Conservation (phyloP, 179 eudicot species). For the Gypsophila paniculata region DNA sequence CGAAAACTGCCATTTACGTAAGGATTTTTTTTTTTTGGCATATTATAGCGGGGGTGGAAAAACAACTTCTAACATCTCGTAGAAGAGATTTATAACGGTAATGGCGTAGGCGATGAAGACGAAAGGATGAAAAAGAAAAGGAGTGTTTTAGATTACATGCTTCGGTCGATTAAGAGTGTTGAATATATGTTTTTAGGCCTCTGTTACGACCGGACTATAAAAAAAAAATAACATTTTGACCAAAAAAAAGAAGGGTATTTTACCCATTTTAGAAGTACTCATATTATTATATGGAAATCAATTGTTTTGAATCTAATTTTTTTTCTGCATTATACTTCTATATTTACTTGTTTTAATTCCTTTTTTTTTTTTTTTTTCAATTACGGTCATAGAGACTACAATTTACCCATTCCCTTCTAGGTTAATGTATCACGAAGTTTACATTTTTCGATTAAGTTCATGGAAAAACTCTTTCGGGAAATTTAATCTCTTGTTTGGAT, state of each 20-base stretch:
- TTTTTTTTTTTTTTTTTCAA: too few species aligned
- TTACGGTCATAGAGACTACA: neutral
- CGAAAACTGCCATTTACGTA: slow-evolving; percentile 17
- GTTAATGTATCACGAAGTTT: neutral
- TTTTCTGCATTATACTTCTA: neutral
- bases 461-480: neutral
- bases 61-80: slow-evolving; percentile 2
- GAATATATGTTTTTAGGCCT: slow-evolving; percentile 24
- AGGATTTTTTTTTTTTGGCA: slow-evolving; percentile 22
- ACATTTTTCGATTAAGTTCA: neutral
- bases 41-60: slow-evolving; percentile 23
- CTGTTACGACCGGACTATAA: neutral
- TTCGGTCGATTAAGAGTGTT: slow-evolving; percentile 20
- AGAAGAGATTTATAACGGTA: slow-evolving; percentile 25
- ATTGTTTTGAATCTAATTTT: neutral
- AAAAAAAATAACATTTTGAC: slow-evolving; percentile 12
- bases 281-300: slow-evolving; percentile 15
- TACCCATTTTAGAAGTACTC: slow-evolving; percentile 13
- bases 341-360: neutral
- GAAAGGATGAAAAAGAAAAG: slow-evolving; percentile 21
- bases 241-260: slow-evolving; percentile 19
- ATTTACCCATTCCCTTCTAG: neutral
- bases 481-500: neutral
- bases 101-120: slow-evolving; percentile 23
- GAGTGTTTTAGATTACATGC: slow-evolving; percentile 17